Base-by-base conservation (phyloP, 2,329 filamentous ascomycete genomes). In the Graphilbum sp. region DNA sequence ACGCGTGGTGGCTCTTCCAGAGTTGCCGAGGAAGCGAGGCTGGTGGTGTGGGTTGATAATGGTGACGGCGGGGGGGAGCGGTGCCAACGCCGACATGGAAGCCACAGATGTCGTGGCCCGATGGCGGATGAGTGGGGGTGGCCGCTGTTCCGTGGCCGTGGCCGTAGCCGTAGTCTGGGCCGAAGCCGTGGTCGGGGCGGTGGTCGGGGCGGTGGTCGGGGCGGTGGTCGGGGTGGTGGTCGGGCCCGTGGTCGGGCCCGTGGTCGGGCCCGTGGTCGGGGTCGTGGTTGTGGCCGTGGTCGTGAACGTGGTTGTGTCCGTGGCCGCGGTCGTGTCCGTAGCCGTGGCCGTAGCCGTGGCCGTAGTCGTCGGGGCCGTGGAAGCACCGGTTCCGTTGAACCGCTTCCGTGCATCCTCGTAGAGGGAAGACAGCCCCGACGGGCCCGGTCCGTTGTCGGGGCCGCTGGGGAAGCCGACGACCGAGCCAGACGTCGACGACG, bases 11-110 rank as follows among this genome's bases (percentile, higher is more conserved):
- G 30, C 57, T 49, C 31, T 47, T 16, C 42, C 40, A 7, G 43
- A 36, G 13, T 34, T 34, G 27, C 40, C 35, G 27, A 41, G 21
- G 32, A 38, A 37, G 2, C 41, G 43, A 32, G 44, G 34, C 33
- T 45, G 39, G 43, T 43, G 46, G 45, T 50, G 41, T 43, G 50
- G 44, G 5, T 67, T 65, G 49, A 79, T 74, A 10, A 86, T 58
- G 42, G 77, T 79, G 7, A 76, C 75, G 0, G 76, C 63, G 1
- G 76, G 67, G 3, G 80, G 79, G 43, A 86, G 64, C 0, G 79
- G 77, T 0, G 79, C 79, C 41, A 67, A 63, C 40, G 65, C 13
- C 3, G 49, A 44, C 18, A 51, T 45, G 33, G 66, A 67, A 25
- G 68, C 59, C 44, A 56, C 64, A 39, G 49, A 51, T 13, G 67